Conservation (phyloP, 2,329 filamentous ascomycete genomes). For the Colletotrichum incanum region DNA sequence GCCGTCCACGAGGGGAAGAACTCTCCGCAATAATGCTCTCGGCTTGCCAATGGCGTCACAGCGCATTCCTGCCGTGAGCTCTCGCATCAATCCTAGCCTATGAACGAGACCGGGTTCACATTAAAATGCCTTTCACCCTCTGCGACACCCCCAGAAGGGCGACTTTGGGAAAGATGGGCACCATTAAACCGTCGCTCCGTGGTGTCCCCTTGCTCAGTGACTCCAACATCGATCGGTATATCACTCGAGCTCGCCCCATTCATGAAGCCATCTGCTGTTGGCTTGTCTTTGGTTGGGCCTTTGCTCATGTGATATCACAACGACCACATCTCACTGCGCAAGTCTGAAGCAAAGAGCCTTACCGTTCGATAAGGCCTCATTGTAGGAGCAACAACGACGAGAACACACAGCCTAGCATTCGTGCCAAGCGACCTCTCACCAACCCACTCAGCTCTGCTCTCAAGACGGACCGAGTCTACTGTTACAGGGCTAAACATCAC, state of each 20-base stretch:
- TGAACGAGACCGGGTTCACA: constrained; percentile 34
- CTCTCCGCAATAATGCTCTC: constrained; percentile 32
- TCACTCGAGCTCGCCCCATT: constrained; percentile 39
- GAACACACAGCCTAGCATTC: constrained; percentile 7
- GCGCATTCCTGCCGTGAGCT: constrained; percentile 38
- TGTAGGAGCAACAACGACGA: constrained; percentile 31
- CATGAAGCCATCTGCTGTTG: constrained; percentile 25
- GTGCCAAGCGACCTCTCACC: constrained; percentile 29
- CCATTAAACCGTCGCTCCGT: constrained; percentile 47
- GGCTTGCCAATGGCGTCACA: constrained; percentile 44
- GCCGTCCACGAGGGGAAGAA: constrained; percentile 19
- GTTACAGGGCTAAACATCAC: constrained; percentile 13
- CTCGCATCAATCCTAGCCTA: constrained; percentile 35
- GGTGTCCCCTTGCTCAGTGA: constrained; percentile 48
- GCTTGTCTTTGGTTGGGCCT: constrained; percentile 23
- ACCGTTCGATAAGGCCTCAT: constrained; percentile 24
- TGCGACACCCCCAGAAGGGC: constrained; percentile 42
- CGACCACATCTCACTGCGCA: constrained; percentile 32
- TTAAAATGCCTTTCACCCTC: constrained; percentile 41
- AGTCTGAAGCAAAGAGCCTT: constrained; percentile 32
- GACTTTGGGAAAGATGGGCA: constrained; percentile 48
- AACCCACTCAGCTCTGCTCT: not conserved
- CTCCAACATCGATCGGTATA: constrained; percentile 40
- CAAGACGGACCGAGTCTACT: constrained; percentile 27
- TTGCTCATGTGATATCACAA: constrained; percentile 29